A percentile compares a stretch with the other conserved stretches of the same genome.
Conservation (phyloP, 2,329 filamentous ascomycete species). For the Ceratocystiopsis brevicomis region DNA sequence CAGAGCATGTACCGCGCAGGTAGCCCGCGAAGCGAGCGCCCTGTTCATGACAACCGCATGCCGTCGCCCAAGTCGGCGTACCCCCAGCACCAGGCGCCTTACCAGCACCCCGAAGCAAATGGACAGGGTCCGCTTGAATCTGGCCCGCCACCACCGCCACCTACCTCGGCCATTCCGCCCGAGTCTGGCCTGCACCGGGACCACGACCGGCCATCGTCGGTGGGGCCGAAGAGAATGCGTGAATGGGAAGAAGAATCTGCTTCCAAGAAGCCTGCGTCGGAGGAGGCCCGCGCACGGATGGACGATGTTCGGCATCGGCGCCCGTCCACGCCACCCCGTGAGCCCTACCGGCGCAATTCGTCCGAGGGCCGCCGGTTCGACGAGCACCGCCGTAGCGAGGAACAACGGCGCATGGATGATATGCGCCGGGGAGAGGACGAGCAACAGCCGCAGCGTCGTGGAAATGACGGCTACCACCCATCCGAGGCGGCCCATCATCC, state of each 20-base stretch:
- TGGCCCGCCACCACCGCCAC: conserved; percentile 38
- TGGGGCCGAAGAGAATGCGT: conserved; percentile 63
- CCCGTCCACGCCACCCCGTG: conserved; percentile 52
- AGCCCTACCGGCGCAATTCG: conserved; percentile 57
- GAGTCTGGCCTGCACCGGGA: conserved; percentile 46
- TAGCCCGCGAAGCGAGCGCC: conserved; percentile 69
- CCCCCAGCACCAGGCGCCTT: conserved; percentile 52
- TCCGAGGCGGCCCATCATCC: conserved; percentile 84
- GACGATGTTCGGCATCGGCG: conserved; percentile 70
- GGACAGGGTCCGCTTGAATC: conserved; percentile 39
- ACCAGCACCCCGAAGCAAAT: conserved; percentile 55
- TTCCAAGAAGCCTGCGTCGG: conserved; percentile 70
- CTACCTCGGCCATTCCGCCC: conserved; percentile 34
- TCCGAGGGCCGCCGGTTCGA: conserved; percentile 51
- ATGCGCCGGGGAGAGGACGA: conserved; percentile 29
- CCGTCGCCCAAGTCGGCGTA: conserved; percentile 84
- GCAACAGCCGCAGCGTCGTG: conserved; percentile 43
- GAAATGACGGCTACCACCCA: conserved; percentile 67
- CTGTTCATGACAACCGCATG: conserved; percentile 65
- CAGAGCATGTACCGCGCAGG: conserved; percentile 48
- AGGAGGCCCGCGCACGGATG: conserved; percentile 70
- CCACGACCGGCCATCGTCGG: conserved; percentile 60
- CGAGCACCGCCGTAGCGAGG: conserved; percentile 36
- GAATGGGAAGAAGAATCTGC: conserved; percentile 81
- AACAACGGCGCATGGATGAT: conserved; percentile 40